Conservation (phyloP, 2,329 filamentous ascomycete genomes). For the Fusarium buharicum region DNA sequence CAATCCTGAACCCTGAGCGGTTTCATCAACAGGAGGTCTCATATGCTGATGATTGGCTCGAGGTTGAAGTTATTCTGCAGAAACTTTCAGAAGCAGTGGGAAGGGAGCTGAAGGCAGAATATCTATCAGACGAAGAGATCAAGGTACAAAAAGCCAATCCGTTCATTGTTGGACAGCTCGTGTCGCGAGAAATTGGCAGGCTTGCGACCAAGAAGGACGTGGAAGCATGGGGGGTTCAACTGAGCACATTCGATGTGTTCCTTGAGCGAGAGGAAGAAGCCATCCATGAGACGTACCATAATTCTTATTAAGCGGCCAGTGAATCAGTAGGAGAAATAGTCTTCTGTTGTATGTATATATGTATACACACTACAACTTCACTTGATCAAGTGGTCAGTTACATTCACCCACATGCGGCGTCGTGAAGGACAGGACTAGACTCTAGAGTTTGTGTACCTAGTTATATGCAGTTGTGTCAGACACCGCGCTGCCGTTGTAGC, state of each 20-base stretch:
- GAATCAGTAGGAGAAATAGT: background rate
- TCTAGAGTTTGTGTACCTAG: background rate
- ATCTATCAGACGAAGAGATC: constrained; percentile 56
- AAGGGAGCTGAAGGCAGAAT: constrained; percentile 51
- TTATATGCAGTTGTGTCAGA: constrained; percentile 1
- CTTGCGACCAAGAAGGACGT: constrained; percentile 52
- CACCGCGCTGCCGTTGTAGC: background rate
- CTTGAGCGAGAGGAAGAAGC: constrained; percentile 53
- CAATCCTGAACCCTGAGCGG: constrained; percentile 53
- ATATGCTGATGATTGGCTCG: constrained; percentile 55
- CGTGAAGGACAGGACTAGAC: constrained; percentile 3
- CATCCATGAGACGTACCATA: constrained; percentile 46
- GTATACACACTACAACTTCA: background rate
- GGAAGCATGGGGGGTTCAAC: constrained; percentile 52
- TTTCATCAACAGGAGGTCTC: constrained; percentile 55
- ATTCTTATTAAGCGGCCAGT: background rate
- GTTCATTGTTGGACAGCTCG: constrained; percentile 53
- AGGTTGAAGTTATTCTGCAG: constrained; percentile 50
- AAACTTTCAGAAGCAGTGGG: constrained; percentile 51
- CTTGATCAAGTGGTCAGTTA: background rate
- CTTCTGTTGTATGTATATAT: background rate
- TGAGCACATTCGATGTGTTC: constrained; percentile 58
- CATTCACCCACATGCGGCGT: background rate
- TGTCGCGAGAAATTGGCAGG: constrained; percentile 49
- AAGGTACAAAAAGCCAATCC: constrained; percentile 51